Base-by-base conservation (phyloP, 805 yeast genomes). In the Candida ascalaphidarum region DNA sequence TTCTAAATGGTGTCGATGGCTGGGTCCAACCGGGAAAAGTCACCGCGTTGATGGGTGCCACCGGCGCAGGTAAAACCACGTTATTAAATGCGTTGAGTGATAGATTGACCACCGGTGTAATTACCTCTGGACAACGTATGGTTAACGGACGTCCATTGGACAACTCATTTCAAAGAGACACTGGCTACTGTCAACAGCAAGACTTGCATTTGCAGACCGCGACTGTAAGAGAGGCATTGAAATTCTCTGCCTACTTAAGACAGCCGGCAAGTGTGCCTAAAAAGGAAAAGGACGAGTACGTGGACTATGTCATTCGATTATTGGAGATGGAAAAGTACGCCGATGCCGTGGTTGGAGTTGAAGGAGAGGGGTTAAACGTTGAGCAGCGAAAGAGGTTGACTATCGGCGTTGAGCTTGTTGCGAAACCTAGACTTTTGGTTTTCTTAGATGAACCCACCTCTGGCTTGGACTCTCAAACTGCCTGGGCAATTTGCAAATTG, bases 1-100 rank as follows among this genome's bases (percentile, higher is more conserved):
- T 71, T 34, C 52, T 74, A 44, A 43, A 58, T 36, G 50, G 47
- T 23, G 53, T 58, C 21, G 61, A 54, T 43, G 89, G 89, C 27
- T 81, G 76, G 65, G 84, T 79, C 31, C 76, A 75, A 45, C 89
- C 89, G 12, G 89, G 89, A 43, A 79, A 81, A 32, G 62, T 81
- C 52, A 80, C 88, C 23, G 89, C 89, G 4, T 61, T 81, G 33
- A 80, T 81, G 88, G 92, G 92, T 45, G 81, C 79, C 29, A 81
- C 89, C 19, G 92, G 92, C 59, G 92, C 92, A 25, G 92, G 92
- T 60, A 81, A 81, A 46, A 81, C 92, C 15, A 81, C 89, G 3
- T 59, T 81, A 33, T 62, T 81, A 42, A 80, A 81, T 51, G 77
- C 78, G 40, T 65, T 81, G 35, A 77, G 85, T 14, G 81, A 77